A percentile compares a stretch with the other conserved stretches of the same genome.
These are phyloP conservation scores for Phytophthora melonis DNA, from an alignment of 352 stramenopile genomes.

Conservation along the genomic window DNA sequence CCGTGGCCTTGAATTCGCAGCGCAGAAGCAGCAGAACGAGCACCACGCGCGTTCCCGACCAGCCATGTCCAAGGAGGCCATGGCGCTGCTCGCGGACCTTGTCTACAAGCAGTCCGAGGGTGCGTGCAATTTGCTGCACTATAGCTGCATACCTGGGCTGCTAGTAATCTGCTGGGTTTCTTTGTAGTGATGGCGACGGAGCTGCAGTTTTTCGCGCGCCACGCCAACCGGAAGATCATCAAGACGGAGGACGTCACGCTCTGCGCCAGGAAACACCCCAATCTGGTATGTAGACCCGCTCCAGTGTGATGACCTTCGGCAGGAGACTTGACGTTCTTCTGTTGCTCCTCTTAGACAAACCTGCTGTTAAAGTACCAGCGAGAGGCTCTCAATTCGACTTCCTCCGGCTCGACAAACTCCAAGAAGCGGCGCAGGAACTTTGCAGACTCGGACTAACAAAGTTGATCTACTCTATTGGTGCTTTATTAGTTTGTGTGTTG, in stretches of 20 bases:
- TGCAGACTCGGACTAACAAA: constrained; percentile 37
- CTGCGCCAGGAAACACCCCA: constrained; percentile 68
- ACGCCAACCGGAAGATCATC: constrained; percentile 78
- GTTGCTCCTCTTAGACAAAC: constrained; percentile 44
- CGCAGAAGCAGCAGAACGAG: constrained; percentile 63
- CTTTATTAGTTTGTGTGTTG: neutral
- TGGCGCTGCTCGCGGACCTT: constrained; percentile 72
- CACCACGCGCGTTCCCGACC: constrained; percentile 49
- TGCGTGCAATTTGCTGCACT: constrained; percentile 14
- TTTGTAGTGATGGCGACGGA: constrained; percentile 73
- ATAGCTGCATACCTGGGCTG: neutral
- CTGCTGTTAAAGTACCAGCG: constrained; percentile 69
- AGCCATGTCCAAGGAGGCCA: constrained; percentile 66
- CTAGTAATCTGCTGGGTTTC: neutral
- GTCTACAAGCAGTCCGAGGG: constrained; percentile 73
- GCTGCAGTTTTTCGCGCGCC: constrained; percentile 78
- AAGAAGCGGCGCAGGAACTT: constrained; percentile 46
- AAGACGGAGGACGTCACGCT: constrained; percentile 78
- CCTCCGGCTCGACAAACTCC: constrained; percentile 11
- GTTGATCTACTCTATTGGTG: constrained; percentile 12
- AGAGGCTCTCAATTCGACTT: constrained; percentile 42
- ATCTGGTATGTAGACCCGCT: constrained; percentile 42
- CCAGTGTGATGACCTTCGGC: neutral
- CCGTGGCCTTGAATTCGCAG: constrained; percentile 25
- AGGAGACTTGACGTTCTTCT: neutral